phyloP scores from a whole-genome alignment of 106 monocot species.

The Dendrobium chrysotoxum region DNA sequence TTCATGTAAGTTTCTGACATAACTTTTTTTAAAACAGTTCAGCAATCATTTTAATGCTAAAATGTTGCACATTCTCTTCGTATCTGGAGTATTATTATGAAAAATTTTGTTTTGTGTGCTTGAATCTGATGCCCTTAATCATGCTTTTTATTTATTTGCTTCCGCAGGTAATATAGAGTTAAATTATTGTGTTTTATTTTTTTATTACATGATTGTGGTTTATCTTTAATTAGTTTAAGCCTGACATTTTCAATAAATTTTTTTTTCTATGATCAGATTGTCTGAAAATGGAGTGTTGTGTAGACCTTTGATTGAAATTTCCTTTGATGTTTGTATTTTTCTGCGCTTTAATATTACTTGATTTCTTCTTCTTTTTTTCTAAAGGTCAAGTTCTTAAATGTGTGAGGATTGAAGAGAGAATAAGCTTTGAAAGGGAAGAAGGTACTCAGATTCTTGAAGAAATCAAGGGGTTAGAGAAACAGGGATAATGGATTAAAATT shows the following conservation, averaged over 20 bases:
- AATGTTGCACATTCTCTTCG: background rate
- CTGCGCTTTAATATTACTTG: background rate
- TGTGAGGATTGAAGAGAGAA: background rate
- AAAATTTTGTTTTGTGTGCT: background rate
- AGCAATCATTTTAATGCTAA: background rate
- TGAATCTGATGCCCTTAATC: background rate
- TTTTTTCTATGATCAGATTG: background rate
- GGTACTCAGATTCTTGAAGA: background rate
- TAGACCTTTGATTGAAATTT: background rate
- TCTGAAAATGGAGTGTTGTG: background rate
- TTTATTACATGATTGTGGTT: background rate
- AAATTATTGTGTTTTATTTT: background rate
- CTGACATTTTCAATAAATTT: background rate
- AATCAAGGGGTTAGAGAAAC: background rate
- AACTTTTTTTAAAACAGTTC: background rate
- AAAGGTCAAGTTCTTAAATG: background rate
- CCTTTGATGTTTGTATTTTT: background rate
- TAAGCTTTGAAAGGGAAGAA: background rate
- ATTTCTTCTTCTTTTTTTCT: background rate
- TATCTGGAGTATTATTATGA: background rate
- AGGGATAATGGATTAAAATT: too few relatives aligned
- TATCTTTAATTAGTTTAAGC: background rate
- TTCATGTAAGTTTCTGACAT: conserved; percentile 76
- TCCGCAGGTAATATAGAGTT: background rate
- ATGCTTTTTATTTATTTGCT: conserved; percentile 1